Evolutionary conservation across 345 rosid species (phyloP), one percentile per base, ranked within the genome.

Genomic region (Corymbia maculata): DNA sequence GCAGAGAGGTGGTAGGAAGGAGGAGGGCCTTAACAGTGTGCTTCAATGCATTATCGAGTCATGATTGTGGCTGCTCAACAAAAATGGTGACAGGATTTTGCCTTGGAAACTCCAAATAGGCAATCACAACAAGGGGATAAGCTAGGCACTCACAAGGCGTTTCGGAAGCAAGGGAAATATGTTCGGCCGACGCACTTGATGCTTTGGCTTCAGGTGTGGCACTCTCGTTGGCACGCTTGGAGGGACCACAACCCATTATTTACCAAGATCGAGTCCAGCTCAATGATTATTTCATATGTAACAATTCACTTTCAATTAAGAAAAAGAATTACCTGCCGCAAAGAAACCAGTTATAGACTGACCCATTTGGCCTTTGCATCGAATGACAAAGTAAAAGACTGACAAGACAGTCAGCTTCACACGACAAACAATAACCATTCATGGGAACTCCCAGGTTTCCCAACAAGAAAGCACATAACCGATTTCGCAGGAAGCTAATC

Each of bases 151-250:
- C 86, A 89, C 90, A 86, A 85, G 90, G 88, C 14, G 90, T 89
- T 86, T 89, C 42, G 26, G 90, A 84, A 87, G 90, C 90, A 64
- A 89, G 90, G 70, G 61, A 28, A 30, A 52, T 28, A 36, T 59
- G 51, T 59, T 44, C 15, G 3, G 47, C 50, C 22, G 66, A 86
- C 10, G 70, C 52, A 86, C 87, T 86, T 44, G 75, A 21, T 32
- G 88, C 45, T 51, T 87, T 30, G 80, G 88, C 82, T 47, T 87
- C 82, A 75, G 82, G 49, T 75, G 82, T 36, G 47, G 49, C 14
- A 5, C 82, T 17, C 22, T 36, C 3, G 49, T 21, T 5, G 82
- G 82, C 26, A 7, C 13, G 24, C 88, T 86, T 87, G 85, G 88
- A 87, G 80, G 88, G 88, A 51, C 85, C 61, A 6, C 88, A 47